These are phyloP conservation scores for Alectoria sarmentosa DNA, from an alignment of 495 filamentous ascomycete species.

Conservation along the genomic window DNA sequence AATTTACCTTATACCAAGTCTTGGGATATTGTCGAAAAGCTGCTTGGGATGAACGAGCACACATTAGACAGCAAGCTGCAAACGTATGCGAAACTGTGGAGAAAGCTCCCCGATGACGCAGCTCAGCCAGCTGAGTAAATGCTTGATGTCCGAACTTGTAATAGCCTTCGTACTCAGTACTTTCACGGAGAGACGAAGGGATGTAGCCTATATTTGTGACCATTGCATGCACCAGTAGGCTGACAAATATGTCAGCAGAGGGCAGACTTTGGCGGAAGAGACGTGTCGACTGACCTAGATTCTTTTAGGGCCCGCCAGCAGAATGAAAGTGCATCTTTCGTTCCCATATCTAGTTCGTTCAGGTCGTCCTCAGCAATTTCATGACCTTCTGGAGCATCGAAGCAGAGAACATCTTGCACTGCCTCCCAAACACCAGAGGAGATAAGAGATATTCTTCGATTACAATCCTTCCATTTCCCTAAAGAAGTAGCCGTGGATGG, in stretches of 20 bases:
- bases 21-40: conserved; percentile 37
- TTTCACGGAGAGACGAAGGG: conserved; percentile 27
- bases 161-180: conserved; percentile 36
- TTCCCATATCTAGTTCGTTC: conserved; percentile 55
- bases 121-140: conserved; percentile 71
- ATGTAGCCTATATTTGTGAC: conserved; percentile 34
- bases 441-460: conserved; percentile 48
- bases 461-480: conserved; percentile 37
- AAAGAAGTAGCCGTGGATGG: too few relatives aligned
- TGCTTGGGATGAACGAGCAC: conserved; percentile 44
- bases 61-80: conserved; percentile 60
- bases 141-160: conserved; percentile 57
- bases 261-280: background rate
- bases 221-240: conserved; percentile 17
- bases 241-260: conserved; percentile 11
- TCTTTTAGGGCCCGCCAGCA: conserved; percentile 90
- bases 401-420: conserved; percentile 70
- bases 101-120: conserved; percentile 90
- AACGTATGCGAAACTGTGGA: conserved; percentile 89
- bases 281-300: conserved; percentile 53
- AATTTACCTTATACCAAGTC: conserved; percentile 59
- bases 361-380: conserved; percentile 65
- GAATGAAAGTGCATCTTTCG: conserved; percentile 86
- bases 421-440: conserved; percentile 64
- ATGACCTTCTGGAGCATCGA: conserved; percentile 87